A percentile compares a stretch with the other conserved stretches of the same genome.
Conservation (phyloP, 176 grass and related monocot genomes). For the Musa schizocarpa region DNA sequence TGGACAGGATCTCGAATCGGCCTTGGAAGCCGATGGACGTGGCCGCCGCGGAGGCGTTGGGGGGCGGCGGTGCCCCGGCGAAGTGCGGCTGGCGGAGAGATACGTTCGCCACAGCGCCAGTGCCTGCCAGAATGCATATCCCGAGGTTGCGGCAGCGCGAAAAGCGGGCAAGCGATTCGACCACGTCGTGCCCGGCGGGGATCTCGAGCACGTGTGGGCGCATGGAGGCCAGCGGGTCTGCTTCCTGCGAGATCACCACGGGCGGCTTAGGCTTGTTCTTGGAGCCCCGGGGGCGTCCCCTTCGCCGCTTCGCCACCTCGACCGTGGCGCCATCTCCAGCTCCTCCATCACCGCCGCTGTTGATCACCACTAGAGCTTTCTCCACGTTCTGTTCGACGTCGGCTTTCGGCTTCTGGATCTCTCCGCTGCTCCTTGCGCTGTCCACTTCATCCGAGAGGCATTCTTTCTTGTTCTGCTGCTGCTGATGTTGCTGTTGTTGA, state of each 20-base stretch:
- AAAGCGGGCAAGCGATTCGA: slow-evolving; percentile 56
- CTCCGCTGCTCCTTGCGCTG: slow-evolving; percentile 22
- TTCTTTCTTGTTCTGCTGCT: slow-evolving; percentile 44
- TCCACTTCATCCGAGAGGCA: slow-evolving; percentile 60
- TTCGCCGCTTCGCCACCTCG: slow-evolving; percentile 54
- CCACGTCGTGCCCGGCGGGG: slow-evolving; percentile 58
- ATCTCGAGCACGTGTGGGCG: slow-evolving; percentile 89
- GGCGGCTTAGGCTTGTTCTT: slow-evolving; percentile 92
- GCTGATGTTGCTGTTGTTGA: background rate
- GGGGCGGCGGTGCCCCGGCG: background rate
- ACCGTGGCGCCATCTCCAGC: slow-evolving; percentile 49
- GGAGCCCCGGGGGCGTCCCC: slow-evolving; percentile 74
- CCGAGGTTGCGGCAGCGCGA: slow-evolving; percentile 14
- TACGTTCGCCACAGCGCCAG: background rate
- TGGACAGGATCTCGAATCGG: slow-evolving; percentile 75
- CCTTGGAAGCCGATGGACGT: slow-evolving; percentile 53
- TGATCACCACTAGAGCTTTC: slow-evolving; percentile 12
- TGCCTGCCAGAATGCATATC: background rate
- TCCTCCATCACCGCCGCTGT: slow-evolving; percentile 4
- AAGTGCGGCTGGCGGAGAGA: background rate
- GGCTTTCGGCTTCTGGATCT: too few relatives aligned
- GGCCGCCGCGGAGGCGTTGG: background rate
- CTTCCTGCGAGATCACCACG: slow-evolving; percentile 57
- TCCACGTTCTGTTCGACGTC: background rate
- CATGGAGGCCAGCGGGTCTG: slow-evolving; percentile 50